phyloP scores from a whole-genome alignment of 2,329 filamentous ascomycete genomes.

The Aspergillus spinulosporus region DNA sequence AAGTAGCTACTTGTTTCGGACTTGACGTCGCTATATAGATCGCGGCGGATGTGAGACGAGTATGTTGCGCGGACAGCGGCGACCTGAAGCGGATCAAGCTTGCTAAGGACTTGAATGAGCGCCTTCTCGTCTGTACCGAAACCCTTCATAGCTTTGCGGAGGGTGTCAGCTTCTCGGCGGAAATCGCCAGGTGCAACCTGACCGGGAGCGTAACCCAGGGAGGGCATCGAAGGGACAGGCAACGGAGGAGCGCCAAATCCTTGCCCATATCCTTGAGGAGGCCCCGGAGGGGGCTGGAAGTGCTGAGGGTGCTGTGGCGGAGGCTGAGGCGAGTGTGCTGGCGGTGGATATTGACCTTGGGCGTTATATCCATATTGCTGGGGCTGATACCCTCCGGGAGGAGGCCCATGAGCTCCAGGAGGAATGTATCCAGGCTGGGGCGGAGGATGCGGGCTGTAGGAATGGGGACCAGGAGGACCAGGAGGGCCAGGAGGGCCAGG shows the following conservation, averaged over 20 bases:
- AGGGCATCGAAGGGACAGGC: constrained; percentile 60
- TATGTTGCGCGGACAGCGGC: constrained; percentile 68
- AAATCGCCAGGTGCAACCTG: constrained; percentile 69
- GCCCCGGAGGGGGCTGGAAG: background rate
- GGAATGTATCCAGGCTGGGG: background rate
- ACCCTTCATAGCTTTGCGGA: constrained; percentile 86
- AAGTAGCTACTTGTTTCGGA: constrained; percentile 76
- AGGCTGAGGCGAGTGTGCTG: constrained; percentile 10
- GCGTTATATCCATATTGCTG: constrained; percentile 3
- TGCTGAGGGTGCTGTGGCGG: constrained; percentile 1
- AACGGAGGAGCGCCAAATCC: constrained; percentile 4
- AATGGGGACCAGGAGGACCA: background rate
- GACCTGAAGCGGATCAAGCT: constrained; percentile 76
- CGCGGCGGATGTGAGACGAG: constrained; percentile 62
- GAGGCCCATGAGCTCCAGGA: background rate
- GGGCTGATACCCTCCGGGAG: no score
- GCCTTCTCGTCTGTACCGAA: constrained; percentile 84
- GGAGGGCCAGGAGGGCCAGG: background rate
- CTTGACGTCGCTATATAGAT: constrained; percentile 72
- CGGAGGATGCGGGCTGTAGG: constrained; percentile 3
- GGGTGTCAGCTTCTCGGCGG: constrained; percentile 65
- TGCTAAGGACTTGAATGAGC: constrained; percentile 69
- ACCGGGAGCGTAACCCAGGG: constrained; percentile 71
- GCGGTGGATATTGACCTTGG: constrained; percentile 7
- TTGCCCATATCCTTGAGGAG: constrained; percentile 7